Conservation (phyloP, 305 asterid genomes). For the Rubia tinctorum region DNA sequence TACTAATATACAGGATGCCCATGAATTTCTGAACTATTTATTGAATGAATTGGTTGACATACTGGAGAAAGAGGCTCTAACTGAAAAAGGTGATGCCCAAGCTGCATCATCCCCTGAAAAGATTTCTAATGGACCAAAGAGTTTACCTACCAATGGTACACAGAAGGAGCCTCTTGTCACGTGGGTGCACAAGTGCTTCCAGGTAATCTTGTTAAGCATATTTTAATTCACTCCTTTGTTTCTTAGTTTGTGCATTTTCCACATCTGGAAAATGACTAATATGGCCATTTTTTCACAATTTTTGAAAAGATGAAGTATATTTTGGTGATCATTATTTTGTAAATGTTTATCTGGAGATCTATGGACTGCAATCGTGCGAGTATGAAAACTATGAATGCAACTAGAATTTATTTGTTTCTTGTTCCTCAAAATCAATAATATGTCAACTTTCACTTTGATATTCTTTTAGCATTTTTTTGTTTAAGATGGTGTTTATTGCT, state of each 20-base stretch:
- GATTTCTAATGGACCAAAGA: constrained; percentile 64
- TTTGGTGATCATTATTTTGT: neutral
- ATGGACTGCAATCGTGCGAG: neutral
- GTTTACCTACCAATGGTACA: constrained; percentile 43
- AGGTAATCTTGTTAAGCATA: constrained; percentile 37
- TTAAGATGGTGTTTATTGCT: no score
- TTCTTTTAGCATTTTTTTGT: neutral
- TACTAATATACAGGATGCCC: constrained; percentile 65
- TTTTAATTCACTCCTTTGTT: neutral
- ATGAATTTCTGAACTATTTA: constrained; percentile 85
- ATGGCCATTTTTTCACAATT: neutral
- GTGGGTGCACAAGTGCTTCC: constrained; percentile 94
- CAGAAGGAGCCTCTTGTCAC: constrained; percentile 68
- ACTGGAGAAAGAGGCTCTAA: constrained; percentile 75
- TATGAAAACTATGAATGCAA: neutral
- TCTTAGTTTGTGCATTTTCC: neutral
- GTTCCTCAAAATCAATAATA: neutral
- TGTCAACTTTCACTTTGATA: neutral
- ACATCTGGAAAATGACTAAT: neutral
- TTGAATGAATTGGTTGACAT: constrained; percentile 89
- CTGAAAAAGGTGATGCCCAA: constrained; percentile 55
- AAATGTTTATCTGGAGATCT: neutral
- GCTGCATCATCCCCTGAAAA: constrained; percentile 41
- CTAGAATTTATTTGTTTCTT: neutral
- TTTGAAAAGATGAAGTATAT: neutral